These are phyloP conservation scores for Zhuliangozyma parablackwelliae DNA, from an alignment of 1,139 yeast species.

Conservation along the genomic window DNA sequence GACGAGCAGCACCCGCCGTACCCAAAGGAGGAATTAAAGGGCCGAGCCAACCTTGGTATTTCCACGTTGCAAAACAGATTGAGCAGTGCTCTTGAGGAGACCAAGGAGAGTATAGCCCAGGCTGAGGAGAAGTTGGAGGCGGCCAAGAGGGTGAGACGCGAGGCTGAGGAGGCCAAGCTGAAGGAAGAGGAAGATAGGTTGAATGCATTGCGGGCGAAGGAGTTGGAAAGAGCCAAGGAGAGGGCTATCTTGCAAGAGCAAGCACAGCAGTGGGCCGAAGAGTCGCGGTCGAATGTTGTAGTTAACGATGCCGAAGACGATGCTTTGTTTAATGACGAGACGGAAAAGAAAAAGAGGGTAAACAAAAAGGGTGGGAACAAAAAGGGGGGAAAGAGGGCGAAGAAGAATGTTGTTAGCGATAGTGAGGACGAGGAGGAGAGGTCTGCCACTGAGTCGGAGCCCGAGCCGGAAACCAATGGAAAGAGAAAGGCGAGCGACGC, in stretches of 20 bases:
- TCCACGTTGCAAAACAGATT: slow-evolving; percentile 71
- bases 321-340: slow-evolving; percentile 26
- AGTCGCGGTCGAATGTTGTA: slow-evolving; percentile 33
- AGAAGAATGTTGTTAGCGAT: slow-evolving; percentile 18
- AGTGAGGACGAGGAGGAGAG: slow-evolving; percentile 20
- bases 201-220: slow-evolving; percentile 40
- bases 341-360: slow-evolving; percentile 16
- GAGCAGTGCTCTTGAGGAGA: slow-evolving; percentile 67
- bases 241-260: slow-evolving; percentile 72
- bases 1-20: slow-evolving; percentile 63
- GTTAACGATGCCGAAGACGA: slow-evolving; percentile 29
- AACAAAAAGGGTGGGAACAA: slow-evolving; percentile 5
- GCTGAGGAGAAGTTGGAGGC: slow-evolving; percentile 61
- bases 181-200: slow-evolving; percentile 33
- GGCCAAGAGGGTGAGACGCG: slow-evolving; percentile 64
- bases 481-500: slow-evolving; percentile 21
- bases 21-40: slow-evolving; percentile 72
- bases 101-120: slow-evolving; percentile 59
- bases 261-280: slow-evolving; percentile 78
- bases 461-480: slow-evolving; percentile 14
- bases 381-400: slow-evolving; percentile 10
- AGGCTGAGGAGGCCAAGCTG: slow-evolving; percentile 34
- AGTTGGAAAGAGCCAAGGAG: slow-evolving; percentile 59
- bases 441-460: slow-evolving; percentile 5
- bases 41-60: slow-evolving; percentile 81